These are phyloP conservation scores for Prosopis cineraria DNA, from an alignment of 306 rosid genomes.

Conservation along the genomic window DNA sequence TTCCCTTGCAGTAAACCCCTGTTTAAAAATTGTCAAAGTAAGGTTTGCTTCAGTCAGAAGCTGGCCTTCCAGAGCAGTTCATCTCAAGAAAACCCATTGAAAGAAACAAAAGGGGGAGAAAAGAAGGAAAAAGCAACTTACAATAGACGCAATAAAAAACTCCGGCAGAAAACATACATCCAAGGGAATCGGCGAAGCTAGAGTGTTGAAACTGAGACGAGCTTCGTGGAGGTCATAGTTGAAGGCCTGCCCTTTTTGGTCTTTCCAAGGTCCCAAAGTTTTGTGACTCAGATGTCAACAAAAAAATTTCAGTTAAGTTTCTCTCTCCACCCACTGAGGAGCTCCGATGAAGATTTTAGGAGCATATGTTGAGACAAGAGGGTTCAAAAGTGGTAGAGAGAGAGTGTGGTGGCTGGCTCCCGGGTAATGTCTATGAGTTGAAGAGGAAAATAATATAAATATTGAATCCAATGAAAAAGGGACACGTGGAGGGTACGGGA, in stretches of 20 bases:
- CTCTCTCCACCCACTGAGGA: constrained; percentile 41
- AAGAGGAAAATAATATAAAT: not conserved
- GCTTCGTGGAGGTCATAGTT: constrained; percentile 33
- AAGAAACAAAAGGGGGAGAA: constrained; percentile 22
- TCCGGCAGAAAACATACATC: constrained; percentile 37
- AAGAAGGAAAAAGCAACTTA: constrained; percentile 47
- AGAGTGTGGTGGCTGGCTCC: constrained; percentile 16
- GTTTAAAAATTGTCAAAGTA: constrained; percentile 36
- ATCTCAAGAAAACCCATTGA: constrained; percentile 39
- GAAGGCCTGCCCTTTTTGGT: not conserved
- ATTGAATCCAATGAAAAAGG: not conserved
- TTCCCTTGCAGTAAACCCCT: constrained; percentile 11
- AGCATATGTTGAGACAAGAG: constrained; percentile 53
- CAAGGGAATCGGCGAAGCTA: constrained; percentile 32
- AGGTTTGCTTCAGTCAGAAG: constrained; percentile 67
- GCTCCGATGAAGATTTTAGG: constrained; percentile 32
- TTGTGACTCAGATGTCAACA: not conserved
- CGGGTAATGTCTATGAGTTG: not conserved
- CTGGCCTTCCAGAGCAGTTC: constrained; percentile 42
- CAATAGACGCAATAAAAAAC: constrained; percentile 45
- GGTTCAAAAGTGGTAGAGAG: not conserved
- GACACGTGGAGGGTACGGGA: constrained; percentile 50
- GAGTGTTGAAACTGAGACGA: constrained; percentile 20
- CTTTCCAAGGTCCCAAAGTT: not conserved
- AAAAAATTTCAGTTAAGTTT: not conserved